Evolutionary conservation across 371 early-diverging fungal species (phyloP).

Genomic region (Mucor velutinosus): DNA sequence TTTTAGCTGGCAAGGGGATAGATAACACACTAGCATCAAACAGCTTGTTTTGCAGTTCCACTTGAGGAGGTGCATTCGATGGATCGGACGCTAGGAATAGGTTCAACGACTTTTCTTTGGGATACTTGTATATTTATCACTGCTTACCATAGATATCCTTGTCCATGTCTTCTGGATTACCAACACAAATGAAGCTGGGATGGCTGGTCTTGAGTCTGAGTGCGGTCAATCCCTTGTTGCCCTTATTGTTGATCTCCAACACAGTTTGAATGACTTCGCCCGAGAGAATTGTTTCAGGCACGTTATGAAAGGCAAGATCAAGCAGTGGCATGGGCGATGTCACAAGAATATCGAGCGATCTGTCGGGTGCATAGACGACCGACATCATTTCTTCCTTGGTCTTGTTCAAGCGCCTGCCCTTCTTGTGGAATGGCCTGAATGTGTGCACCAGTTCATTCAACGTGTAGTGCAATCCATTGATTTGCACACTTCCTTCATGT

Average conservation of each 20-base stretch:
- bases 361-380: conserved; percentile 67
- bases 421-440: conserved; percentile 66
- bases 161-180: conserved; percentile 51
- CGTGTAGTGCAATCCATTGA: conserved; percentile 79
- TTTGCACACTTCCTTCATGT: conserved; percentile 70
- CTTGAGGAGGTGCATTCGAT: background rate
- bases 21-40: conserved; percentile 48
- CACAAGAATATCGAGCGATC: conserved; percentile 73
- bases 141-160: conserved; percentile 43
- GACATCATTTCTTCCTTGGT: conserved; percentile 67
- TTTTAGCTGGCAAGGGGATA: conserved; percentile 38
- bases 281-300: conserved; percentile 79
- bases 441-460: conserved; percentile 77
- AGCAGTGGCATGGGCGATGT: conserved; percentile 85
- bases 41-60: conserved; percentile 28
- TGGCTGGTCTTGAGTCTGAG: conserved; percentile 82
- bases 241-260: conserved; percentile 82
- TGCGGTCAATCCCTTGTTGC: conserved; percentile 72
- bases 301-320: conserved; percentile 71
- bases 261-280: conserved; percentile 81
- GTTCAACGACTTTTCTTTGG: no score
- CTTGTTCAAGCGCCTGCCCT: conserved; percentile 75
- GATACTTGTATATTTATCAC: background rate
- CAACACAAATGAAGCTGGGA: conserved; percentile 84
- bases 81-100: background rate